Evolutionary conservation across 306 rosid species (phyloP), one percentile per base, ranked within the genome.

Genomic region (Fagus crenata): DNA sequence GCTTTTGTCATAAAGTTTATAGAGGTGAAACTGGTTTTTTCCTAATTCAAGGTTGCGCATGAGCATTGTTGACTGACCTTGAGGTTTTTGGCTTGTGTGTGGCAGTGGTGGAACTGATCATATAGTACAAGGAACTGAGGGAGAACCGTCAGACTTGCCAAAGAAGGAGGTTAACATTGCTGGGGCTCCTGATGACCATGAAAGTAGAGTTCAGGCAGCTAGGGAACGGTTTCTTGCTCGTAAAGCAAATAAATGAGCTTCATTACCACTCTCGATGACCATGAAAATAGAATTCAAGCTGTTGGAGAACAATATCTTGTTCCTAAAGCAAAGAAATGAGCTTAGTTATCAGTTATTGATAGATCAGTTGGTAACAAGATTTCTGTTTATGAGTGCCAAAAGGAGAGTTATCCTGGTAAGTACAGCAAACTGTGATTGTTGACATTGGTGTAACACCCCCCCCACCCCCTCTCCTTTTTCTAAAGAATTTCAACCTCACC

Each of bases 221-320:
- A 65, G 89, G 77, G 89, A 87, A 78, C 85, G 90, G 35, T 82
- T 84, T 80, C 87, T 78, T 77, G 87, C 89, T 69, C 89, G 90
- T 35, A 85, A 75, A 82, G 90, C 67, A 59, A 85, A 82, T 72
- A 87, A 87, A 74, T 85, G 73, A 83, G 72, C 81, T 32, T 17
- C 12, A 15, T 37, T 39, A 33, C 37, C 18, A 36, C 43, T 49
- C 79, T 79, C 31, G 89, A 89, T 75, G 91, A 90, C 17, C 79
- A 35, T 18, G 89, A 89, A 55, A 86, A 81, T 71, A 89, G 82
- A 83, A 85, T 95, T 83, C 89, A 81, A 82, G 97, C 96, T 41
- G 97, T 95, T 74, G 77, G 97, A 83, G 97, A 92, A 87, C 89
- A 97, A 70, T 89, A 89, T 82, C 90, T 86, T 82, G 96, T 95